Evolutionary conservation across 345 rosid genomes (phyloP), one percentile per base, ranked within the genome.

Genomic region (Chamaenerion angustifolium): DNA sequence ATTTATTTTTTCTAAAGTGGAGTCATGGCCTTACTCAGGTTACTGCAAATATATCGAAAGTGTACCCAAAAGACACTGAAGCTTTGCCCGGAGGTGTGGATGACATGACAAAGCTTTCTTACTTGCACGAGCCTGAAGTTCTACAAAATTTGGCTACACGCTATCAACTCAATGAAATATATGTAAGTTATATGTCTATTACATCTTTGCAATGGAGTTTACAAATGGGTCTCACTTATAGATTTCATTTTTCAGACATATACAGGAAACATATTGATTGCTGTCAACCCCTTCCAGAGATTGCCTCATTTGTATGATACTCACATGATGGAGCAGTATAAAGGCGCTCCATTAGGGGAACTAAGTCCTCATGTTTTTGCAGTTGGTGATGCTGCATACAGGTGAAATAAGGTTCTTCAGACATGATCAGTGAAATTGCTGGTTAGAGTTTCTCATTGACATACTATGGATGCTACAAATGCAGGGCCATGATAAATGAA

Each of bases 321-420:
- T 6, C 88, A 88, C 63, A 88, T 88, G 96, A 88, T 88, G 96
- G 92, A 75, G 64, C 94, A 88, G 58, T 88, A 88, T 58, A 82
- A 84, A 63, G 88, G 86, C 65, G 76, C 74, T 54, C 64, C 60
- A 46, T 76, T 88, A 55, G 96, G 96, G 48, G 96, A 84, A 69
- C 75, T 88, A 52, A 88, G 94, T 56, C 96, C 96, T 64, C 96
- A 88, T 67, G 94, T 88, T 56, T 88, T 84, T 78, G 96, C 96
- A 21, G 79, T 88, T 46, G 96, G 83, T 16, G 96, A 88, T 69
- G 86, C 80, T 65, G 94, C 94, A 51, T 88, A 88, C 71, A 77
- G 96, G 96, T 72, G 55, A 48, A n/a, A 16, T 42, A 1, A 16
- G 10, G 37, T 3, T 31, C 10, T 54, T 48, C 23, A n/a, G 17